Evolutionary conservation across 208 protist genomes (phyloP).

Genomic region (Acanthamoeba polyphaga): DNA sequence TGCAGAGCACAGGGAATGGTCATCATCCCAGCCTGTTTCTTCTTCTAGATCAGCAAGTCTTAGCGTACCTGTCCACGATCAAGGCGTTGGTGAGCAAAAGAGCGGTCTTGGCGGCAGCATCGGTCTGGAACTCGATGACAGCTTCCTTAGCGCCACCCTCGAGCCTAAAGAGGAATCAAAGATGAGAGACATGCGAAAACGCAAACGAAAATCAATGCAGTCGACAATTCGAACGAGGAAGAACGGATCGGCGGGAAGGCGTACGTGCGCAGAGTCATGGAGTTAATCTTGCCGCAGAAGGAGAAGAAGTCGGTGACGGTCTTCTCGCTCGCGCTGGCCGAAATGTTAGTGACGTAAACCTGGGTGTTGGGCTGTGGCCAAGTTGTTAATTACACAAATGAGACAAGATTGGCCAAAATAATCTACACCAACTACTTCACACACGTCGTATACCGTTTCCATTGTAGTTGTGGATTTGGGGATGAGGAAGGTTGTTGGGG

Average conservation of each 20-base stretch:
- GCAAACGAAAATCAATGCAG: neutral
- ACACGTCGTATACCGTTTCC: neutral
- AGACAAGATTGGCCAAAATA: neutral
- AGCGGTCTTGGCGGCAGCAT: constrained; percentile 85
- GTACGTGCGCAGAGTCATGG: constrained; percentile 79
- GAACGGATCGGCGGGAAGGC: neutral
- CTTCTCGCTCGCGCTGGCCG: constrained; percentile 78
- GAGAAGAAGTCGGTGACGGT: constrained; percentile 85
- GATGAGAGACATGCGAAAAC: neutral
- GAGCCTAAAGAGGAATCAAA: neutral
- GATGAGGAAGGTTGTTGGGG: neutral
- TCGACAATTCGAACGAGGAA: neutral
- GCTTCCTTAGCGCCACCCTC: constrained; percentile 72
- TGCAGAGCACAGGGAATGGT: neutral
- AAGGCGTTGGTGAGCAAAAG: constrained; percentile 85
- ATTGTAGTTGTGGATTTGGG: neutral
- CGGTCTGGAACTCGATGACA: constrained; percentile 82
- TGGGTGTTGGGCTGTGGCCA: constrained; percentile 29
- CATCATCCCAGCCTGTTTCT: neutral
- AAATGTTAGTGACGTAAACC: constrained; percentile 79
- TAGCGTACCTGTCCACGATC: constrained; percentile 79
- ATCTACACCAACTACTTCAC: neutral
- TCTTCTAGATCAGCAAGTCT: neutral
- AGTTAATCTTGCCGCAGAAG: constrained; percentile 84
- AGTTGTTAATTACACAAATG: neutral